Conservation (phyloP, 345 rosid species). For the Gossypium sturtianum region DNA sequence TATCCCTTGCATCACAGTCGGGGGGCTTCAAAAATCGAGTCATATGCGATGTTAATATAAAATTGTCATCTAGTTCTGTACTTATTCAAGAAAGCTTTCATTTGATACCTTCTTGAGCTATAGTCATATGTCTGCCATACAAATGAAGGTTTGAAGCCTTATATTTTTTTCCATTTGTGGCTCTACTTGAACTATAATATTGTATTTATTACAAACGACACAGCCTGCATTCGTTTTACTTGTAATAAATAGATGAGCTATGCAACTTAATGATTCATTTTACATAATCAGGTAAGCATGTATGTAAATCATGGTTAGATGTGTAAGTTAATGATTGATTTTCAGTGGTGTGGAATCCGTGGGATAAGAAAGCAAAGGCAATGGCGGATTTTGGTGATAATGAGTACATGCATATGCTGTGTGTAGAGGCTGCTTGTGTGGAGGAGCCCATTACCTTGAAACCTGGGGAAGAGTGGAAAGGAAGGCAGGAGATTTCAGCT, state of each 20-base stretch:
- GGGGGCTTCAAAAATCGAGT: no score
- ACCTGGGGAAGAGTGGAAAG: conserved; percentile 45
- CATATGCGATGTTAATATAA: no score
- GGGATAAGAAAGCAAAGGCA: conserved; percentile 43
- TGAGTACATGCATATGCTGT: conserved; percentile 35
- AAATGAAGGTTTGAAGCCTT: no score
- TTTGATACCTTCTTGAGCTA: no score
- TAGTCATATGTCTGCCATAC: no score
- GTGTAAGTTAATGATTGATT: background rate
- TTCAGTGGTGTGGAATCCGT: conserved; percentile 47
- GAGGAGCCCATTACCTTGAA: conserved; percentile 36
- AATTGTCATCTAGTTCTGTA: no score
- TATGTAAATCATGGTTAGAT: background rate
- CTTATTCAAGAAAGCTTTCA: no score
- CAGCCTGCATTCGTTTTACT: background rate
- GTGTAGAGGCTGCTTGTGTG: conserved; percentile 36
- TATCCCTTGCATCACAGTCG: no score
- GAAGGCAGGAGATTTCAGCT: conserved; percentile 33
- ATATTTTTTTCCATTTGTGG: no score
- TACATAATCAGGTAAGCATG: background rate
- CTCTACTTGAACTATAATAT: no score
- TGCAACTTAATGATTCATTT: background rate
- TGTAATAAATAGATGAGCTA: background rate
- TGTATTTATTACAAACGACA: background rate
- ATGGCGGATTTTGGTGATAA: conserved; percentile 36